These are phyloP conservation scores for Ampelomyces quisqualis DNA, from an alignment of 2,329 filamentous ascomycete species.

Conservation along the genomic window DNA sequence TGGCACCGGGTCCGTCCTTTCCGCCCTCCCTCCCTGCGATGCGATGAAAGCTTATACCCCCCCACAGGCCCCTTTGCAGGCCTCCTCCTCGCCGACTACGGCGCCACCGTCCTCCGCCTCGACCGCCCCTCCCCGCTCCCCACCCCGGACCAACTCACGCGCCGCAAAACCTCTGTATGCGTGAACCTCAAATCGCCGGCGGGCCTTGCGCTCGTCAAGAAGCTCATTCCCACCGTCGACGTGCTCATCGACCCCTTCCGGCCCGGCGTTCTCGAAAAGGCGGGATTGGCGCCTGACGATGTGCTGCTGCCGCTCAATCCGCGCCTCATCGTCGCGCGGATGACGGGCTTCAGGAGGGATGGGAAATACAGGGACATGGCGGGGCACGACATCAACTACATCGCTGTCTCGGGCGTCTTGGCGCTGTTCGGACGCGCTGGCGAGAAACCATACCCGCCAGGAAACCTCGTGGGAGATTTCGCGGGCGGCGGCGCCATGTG, in stretches of 20 bases:
- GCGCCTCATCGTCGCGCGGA: constrained; percentile 74
- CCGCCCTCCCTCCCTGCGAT: neutral
- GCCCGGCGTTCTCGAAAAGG: constrained; percentile 83
- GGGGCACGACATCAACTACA: constrained; percentile 95
- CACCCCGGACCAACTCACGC: constrained; percentile 72
- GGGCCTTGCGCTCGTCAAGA: constrained; percentile 66
- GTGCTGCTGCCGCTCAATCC: constrained; percentile 69
- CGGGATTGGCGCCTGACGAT: constrained; percentile 70
- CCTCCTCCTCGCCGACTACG: constrained; percentile 78
- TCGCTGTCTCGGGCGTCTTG: constrained; percentile 81
- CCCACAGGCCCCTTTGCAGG: constrained; percentile 79
- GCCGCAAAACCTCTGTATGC: constrained; percentile 77
- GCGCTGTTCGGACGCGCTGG: constrained; percentile 70
- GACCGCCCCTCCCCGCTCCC: constrained; percentile 61
- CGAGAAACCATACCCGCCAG: constrained; percentile 74
- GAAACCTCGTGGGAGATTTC: constrained; percentile 86
- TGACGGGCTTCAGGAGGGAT: constrained; percentile 88
- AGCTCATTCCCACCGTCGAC: constrained; percentile 65
- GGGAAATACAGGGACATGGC: constrained; percentile 86
- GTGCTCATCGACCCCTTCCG: constrained; percentile 92
- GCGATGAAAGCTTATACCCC: constrained; percentile 1
- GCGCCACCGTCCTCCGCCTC: constrained; percentile 82
- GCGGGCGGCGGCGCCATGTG: constrained; percentile 83
- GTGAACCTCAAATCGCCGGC: constrained; percentile 71
- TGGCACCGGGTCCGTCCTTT: constrained; percentile 54